Evolutionary conservation across 192 early-diverging fungal species (phyloP).

Genomic region (Geosiphon pyriformis): DNA sequence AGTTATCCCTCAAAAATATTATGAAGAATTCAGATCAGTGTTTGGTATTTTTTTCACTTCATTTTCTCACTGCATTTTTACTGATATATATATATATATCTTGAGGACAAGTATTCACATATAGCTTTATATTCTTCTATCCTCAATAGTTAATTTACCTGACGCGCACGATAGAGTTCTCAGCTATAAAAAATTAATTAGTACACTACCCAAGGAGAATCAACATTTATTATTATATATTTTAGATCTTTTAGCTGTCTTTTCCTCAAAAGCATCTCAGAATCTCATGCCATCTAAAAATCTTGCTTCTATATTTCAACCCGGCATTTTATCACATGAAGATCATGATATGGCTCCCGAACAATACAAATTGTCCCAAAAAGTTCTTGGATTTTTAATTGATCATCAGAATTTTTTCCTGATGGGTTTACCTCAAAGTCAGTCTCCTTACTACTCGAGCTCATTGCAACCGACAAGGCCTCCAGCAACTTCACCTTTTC

Average conservation of each 20-base stretch:
- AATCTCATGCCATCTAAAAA: slow-evolving; percentile 71
- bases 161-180: slow-evolving; percentile 36
- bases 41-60: slow-evolving; percentile 43
- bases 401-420: slow-evolving; percentile 49
- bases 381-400: slow-evolving; percentile 73
- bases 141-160: slow-evolving; percentile 30
- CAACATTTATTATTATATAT: slow-evolving; percentile 66
- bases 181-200: slow-evolving; percentile 56
- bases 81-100: neutral
- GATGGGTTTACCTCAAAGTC: slow-evolving; percentile 15
- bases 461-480: too few species aligned
- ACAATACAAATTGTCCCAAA: slow-evolving; percentile 70
- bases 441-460: too few species aligned
- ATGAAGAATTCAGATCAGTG: slow-evolving; percentile 59
- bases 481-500: too few species aligned
- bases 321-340: slow-evolving; percentile 70
- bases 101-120: neutral
- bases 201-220: slow-evolving; percentile 48
- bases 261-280: slow-evolving; percentile 43
- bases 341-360: slow-evolving; percentile 62
- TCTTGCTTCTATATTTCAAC: slow-evolving; percentile 70
- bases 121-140: neutral
- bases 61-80: neutral
- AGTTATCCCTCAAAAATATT: slow-evolving; percentile 62
- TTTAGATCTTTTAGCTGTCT: slow-evolving; percentile 56